Evolutionary conservation across 2,329 filamentous ascomycete species (phyloP).

Genomic region (Paracoccidioides brasiliensis): DNA sequence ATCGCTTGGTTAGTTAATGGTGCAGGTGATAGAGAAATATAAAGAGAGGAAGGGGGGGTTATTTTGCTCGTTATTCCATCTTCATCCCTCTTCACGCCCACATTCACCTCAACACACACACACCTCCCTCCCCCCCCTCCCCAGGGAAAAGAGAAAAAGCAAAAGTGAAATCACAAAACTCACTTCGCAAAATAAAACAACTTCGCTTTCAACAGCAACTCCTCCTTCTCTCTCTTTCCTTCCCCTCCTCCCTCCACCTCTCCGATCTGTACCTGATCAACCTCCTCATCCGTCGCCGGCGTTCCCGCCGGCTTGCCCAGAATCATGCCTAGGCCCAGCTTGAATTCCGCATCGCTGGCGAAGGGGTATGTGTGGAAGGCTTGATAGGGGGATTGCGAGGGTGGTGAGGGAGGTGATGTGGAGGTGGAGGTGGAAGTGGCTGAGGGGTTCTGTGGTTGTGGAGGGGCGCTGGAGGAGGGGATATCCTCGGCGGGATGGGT

Average conservation of each 20-base stretch:
- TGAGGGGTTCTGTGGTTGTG: not conserved
- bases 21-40: not conserved
- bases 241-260: not conserved
- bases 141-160: not conserved
- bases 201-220: not conserved
- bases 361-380: constrained; percentile 29
- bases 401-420: not conserved
- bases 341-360: constrained; percentile 31
- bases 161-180: not conserved
- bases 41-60: not conserved
- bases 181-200: not conserved
- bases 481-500: not conserved
- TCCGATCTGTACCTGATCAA: not conserved
- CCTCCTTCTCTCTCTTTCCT: not conserved
- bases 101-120: not conserved
- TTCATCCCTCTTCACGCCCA: not conserved
- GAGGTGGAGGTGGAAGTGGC: not conserved
- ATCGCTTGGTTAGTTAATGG: not conserved
- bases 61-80: not conserved
- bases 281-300: constrained; percentile 21
- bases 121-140: no score
- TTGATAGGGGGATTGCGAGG: constrained; percentile 17
- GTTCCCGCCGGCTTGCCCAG: constrained; percentile 24
- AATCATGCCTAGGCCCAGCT: constrained; percentile 34
- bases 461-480: not conserved